These are phyloP conservation scores for Sugiyamaella floridensis DNA, from an alignment of 805 yeast genomes.

Conservation along the genomic window DNA sequence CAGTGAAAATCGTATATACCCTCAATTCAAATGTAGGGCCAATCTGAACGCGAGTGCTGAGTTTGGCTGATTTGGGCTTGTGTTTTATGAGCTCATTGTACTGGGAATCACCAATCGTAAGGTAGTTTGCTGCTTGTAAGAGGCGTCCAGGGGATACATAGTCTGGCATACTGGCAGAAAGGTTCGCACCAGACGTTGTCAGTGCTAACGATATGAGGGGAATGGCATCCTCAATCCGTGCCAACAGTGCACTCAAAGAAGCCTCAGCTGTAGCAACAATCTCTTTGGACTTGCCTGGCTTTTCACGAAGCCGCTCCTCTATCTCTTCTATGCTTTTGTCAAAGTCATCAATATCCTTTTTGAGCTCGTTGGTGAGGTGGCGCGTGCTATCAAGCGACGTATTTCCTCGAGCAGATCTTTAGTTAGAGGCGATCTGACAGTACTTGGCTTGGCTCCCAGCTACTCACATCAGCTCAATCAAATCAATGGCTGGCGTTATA, in stretches of 20 bases:
- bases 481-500: slow-evolving; percentile 59
- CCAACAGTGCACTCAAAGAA: slow-evolving; percentile 42
- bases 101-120: slow-evolving; percentile 36
- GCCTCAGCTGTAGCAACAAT: slow-evolving; percentile 40
- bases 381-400: slow-evolving; percentile 44
- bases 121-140: slow-evolving; percentile 50
- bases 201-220: slow-evolving; percentile 62
- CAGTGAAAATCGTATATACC: slow-evolving; percentile 49
- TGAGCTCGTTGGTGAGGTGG: slow-evolving; percentile 47
- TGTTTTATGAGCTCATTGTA: slow-evolving; percentile 16
- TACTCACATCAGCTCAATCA: slow-evolving; percentile 44
- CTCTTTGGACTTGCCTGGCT: slow-evolving; percentile 18
- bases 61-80: not conserved
- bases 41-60: slow-evolving; percentile 31
- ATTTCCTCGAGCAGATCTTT: slow-evolving; percentile 24
- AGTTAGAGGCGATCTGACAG: too few species aligned
- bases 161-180: slow-evolving; percentile 43
- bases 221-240: slow-evolving; percentile 56
- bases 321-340: slow-evolving; percentile 42
- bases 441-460: too few species aligned
- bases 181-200: slow-evolving; percentile 60
- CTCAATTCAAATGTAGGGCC: slow-evolving; percentile 58
- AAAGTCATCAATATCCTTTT: slow-evolving; percentile 51
- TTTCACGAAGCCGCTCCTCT: slow-evolving; percentile 26
- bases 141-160: slow-evolving; percentile 58